Conservation (phyloP, 345 rosid genomes). For the Abelmoschus esculentus region DNA sequence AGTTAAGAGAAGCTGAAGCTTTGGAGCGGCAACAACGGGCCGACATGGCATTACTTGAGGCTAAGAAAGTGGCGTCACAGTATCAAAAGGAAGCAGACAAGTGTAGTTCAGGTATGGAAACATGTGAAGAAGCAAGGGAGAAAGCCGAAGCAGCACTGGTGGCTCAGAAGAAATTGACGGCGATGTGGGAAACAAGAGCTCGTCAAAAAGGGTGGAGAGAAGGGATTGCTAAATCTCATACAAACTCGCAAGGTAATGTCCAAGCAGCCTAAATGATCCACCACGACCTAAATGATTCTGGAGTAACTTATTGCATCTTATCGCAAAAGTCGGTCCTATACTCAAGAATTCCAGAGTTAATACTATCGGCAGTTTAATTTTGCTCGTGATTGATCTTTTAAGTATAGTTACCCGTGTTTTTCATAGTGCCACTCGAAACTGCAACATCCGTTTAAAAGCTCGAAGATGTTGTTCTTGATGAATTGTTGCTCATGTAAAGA, state of each 20-base stretch:
- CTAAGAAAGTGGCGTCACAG: slow-evolving; percentile 84
- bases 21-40: slow-evolving; percentile 66
- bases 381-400: not conserved
- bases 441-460: not conserved
- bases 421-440: not conserved
- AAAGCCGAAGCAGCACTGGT: slow-evolving; percentile 63
- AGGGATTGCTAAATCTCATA: slow-evolving; percentile 35
- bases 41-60: slow-evolving; percentile 75
- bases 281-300: not conserved
- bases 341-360: not conserved
- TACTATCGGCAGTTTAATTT: not conserved
- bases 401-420: not conserved
- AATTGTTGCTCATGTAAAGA: not conserved
- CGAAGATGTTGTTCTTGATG: not conserved
- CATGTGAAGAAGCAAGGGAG: slow-evolving; percentile 95
- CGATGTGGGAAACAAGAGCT: slow-evolving; percentile 75
- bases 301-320: not conserved
- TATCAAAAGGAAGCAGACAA: slow-evolving; percentile 98
- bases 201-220: slow-evolving; percentile 86
- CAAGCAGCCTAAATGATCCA: slow-evolving; percentile 31
- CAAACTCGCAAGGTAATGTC: slow-evolving; percentile 45
- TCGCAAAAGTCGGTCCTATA: not conserved
- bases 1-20: slow-evolving; percentile 70
- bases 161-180: slow-evolving; percentile 69
- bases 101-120: slow-evolving; percentile 97